phyloP scores from a whole-genome alignment of 1,284 basidiomycete genomes.

The Bondarzewia mesenterica region DNA sequence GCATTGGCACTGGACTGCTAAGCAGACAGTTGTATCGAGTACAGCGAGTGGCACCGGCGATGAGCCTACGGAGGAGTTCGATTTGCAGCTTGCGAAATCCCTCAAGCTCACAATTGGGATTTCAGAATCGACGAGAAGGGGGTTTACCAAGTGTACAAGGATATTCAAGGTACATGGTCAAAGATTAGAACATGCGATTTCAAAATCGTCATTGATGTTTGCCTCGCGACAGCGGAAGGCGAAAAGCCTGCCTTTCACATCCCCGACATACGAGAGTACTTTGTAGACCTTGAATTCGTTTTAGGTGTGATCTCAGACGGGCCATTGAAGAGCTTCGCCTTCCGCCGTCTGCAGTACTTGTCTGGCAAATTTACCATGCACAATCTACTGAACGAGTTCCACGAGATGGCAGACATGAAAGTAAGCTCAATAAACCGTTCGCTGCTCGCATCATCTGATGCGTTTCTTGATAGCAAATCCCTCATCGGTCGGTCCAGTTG shows the following conservation, averaged over 20 bases:
- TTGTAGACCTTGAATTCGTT: conserved; percentile 91
- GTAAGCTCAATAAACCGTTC: conserved; percentile 35
- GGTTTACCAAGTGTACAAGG: conserved; percentile 76
- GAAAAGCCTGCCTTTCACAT: conserved; percentile 68
- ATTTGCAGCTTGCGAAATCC: conserved; percentile 64
- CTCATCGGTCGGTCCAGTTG: conserved; percentile 47
- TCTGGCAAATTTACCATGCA: conserved; percentile 97
- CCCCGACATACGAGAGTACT: conserved; percentile 90
- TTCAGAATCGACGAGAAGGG: conserved; percentile 81
- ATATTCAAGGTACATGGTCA: conserved; percentile 27
- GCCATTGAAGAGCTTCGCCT: conserved; percentile 95
- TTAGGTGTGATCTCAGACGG: conserved; percentile 86
- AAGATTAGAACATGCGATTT: neutral
- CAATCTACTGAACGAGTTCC: conserved; percentile 86
- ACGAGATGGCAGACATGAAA: conserved; percentile 97
- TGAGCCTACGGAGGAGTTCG: conserved; percentile 44
- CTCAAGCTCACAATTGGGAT: conserved; percentile 48
- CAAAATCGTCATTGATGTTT: neutral
- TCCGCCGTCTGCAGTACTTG: conserved; percentile 87
- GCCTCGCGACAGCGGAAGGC: conserved; percentile 18
- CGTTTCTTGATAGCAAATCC: conserved; percentile 44
- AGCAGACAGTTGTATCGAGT: conserved; percentile 39
- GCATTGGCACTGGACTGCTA: conserved; percentile 81
- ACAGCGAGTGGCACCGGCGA: conserved; percentile 27
- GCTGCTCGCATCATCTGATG: conserved; percentile 2